phyloP scores from a whole-genome alignment of 2,329 filamentous ascomycete genomes.

The Boeremia exigua region DNA sequence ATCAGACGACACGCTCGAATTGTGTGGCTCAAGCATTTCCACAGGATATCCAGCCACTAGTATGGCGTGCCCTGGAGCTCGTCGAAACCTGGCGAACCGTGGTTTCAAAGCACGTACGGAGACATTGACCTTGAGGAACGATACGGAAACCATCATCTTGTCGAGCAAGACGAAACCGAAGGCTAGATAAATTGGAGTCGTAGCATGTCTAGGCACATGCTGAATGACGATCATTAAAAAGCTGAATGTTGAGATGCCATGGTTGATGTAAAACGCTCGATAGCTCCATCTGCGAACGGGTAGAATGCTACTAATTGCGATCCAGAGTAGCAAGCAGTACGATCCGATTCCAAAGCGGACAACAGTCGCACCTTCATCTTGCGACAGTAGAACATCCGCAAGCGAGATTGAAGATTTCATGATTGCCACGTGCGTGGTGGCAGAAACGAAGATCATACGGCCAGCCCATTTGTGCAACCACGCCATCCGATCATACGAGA shows the following conservation, averaged over 20 bases:
- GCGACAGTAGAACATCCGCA: constrained; percentile 27
- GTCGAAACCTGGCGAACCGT: constrained; percentile 14
- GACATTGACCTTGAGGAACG: constrained; percentile 29
- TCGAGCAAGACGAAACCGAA: constrained; percentile 25
- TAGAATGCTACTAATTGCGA: constrained; percentile 29
- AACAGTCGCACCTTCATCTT: constrained; percentile 25
- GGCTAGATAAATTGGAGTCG: constrained; percentile 28
- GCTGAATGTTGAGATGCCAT: constrained; percentile 29
- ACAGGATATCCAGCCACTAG: constrained; percentile 31
- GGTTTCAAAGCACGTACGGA: constrained; percentile 19
- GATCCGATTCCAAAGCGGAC: constrained; percentile 34
- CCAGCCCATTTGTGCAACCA: constrained; percentile 36
- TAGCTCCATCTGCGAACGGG: constrained; percentile 35
- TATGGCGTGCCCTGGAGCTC: constrained; percentile 15
- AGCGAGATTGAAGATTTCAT: constrained; percentile 35
- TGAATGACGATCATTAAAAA: constrained; percentile 31
- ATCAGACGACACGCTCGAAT: constrained; percentile 7
- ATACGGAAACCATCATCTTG: constrained; percentile 10
- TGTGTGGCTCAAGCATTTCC: constrained; percentile 26
- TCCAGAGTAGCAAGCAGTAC: constrained; percentile 34
- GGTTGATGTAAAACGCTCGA: constrained; percentile 35
- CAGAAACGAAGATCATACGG: constrained; percentile 31
- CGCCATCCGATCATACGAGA: constrained; percentile 34
- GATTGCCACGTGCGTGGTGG: constrained; percentile 33
- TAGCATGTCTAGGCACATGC: constrained; percentile 35